Percentiles rank a stretch among this genome's conserved stretches.
These are phyloP conservation scores for Ceratocystis alfenasii DNA, from an alignment of 2,329 filamentous ascomycete species.

Conservation along the genomic window DNA sequence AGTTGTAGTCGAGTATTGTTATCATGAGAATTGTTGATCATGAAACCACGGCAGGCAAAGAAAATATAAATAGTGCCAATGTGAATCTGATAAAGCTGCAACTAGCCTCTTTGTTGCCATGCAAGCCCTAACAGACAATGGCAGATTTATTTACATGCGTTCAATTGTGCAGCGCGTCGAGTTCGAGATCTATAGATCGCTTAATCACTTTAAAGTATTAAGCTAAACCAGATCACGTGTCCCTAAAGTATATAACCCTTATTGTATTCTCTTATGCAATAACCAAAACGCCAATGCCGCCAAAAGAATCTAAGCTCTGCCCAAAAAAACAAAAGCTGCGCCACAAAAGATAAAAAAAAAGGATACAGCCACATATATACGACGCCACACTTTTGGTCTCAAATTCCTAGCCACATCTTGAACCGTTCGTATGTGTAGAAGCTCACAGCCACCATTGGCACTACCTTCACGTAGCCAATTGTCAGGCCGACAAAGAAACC, in stretches of 20 bases:
- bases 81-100: neutral
- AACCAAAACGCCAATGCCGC: neutral
- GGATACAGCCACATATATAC: neutral
- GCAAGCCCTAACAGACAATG: neutral
- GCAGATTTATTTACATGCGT: neutral
- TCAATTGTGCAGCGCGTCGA: neutral
- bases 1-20: neutral
- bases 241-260: neutral
- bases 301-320: neutral
- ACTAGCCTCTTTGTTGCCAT: neutral
- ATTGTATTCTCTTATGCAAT: neutral
- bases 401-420: constrained; percentile 56
- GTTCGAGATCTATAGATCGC: neutral
- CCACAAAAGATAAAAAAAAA: neutral
- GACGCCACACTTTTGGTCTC: constrained; percentile 24
- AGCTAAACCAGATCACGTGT: neutral
- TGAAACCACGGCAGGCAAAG: neutral
- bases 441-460: constrained; percentile 69
- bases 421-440: constrained; percentile 56
- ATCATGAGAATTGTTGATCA: neutral
- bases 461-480: constrained; percentile 89
- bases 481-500: constrained; percentile 90
- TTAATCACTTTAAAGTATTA: neutral
- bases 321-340: constrained; percentile 14
- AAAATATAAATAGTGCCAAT: neutral